These are phyloP conservation scores for Rosellinia necatrix DNA, from an alignment of 2,329 filamentous ascomycete genomes.

Conservation along the genomic window DNA sequence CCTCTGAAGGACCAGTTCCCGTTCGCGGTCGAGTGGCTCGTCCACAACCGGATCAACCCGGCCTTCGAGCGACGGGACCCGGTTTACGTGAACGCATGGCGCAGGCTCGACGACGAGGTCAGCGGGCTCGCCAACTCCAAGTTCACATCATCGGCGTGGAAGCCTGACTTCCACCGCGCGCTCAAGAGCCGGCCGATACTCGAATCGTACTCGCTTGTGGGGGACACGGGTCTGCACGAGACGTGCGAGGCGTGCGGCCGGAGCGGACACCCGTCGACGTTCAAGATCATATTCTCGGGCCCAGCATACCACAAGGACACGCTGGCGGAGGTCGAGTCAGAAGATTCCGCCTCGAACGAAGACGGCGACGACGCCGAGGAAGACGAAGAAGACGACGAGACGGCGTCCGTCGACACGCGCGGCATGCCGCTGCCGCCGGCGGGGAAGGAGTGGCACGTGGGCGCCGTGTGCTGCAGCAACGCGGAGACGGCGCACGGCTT, in stretches of 20 bases:
- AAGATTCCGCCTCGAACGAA: no score
- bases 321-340: conserved; percentile 64
- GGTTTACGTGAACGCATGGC: conserved; percentile 71
- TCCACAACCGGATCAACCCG: conserved; percentile 78
- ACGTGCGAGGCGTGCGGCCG: conserved; percentile 75
- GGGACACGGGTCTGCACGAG: conserved; percentile 43
- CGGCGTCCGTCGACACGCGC: conserved; percentile 46
- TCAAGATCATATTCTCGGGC: conserved; percentile 65
- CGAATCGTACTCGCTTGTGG: conserved; percentile 50
- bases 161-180: conserved; percentile 64
- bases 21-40: conserved; percentile 78
- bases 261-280: conserved; percentile 69
- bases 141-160: conserved; percentile 74
- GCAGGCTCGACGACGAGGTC: conserved; percentile 73
- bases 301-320: conserved; percentile 68
- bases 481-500: conserved; percentile 73
- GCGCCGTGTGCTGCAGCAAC: conserved; percentile 49
- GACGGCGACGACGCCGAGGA: conserved; percentile 45
- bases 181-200: conserved; percentile 69
- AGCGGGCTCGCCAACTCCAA: conserved; percentile 70
- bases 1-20: conserved; percentile 74
- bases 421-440: conserved; percentile 43
- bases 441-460: conserved; percentile 49
- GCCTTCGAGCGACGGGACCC: conserved; percentile 64
- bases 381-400: conserved; percentile 38